Conservation (phyloP, 108 stramenopile genomes). For the Pseudonitzschia multiseries region DNA sequence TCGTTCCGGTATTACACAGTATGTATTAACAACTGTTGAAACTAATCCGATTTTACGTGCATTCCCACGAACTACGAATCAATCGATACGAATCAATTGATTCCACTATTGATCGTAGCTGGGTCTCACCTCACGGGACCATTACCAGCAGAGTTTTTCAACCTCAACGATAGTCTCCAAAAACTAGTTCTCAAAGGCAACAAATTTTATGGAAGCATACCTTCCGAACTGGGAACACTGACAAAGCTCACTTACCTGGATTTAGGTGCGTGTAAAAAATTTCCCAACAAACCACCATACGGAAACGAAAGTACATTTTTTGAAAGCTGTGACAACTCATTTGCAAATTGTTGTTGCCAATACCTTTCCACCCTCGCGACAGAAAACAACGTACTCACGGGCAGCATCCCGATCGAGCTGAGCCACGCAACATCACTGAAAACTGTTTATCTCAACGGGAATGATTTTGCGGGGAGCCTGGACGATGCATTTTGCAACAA, state of each 20-base stretch:
- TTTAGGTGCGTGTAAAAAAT: not conserved
- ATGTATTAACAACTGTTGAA: too few species aligned
- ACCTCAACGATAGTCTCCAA: not conserved
- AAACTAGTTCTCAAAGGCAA: not conserved
- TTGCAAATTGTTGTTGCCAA: too few species aligned
- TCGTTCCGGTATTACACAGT: too few species aligned
- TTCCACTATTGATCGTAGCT: not conserved
- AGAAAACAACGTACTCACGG: not conserved
- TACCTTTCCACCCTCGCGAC: too few species aligned
- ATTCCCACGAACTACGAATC: too few species aligned
- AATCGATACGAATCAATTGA: too few species aligned
- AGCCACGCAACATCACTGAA: not conserved
- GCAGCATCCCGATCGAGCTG: not conserved
- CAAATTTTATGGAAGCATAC: not conserved
- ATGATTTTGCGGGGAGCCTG: constrained; percentile 9
- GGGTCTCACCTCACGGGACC: not conserved
- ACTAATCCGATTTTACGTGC: too few species aligned
- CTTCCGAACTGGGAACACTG: not conserved
- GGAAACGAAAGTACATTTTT: not conserved
- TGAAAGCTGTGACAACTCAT: too few species aligned
- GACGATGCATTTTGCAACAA: not conserved
- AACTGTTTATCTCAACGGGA: not conserved
- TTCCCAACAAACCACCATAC: not conserved
- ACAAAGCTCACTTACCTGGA: not conserved
- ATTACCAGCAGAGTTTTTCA: not conserved